phyloP scores from a whole-genome alignment of 345 rosid species.

The Linum trigynum region DNA sequence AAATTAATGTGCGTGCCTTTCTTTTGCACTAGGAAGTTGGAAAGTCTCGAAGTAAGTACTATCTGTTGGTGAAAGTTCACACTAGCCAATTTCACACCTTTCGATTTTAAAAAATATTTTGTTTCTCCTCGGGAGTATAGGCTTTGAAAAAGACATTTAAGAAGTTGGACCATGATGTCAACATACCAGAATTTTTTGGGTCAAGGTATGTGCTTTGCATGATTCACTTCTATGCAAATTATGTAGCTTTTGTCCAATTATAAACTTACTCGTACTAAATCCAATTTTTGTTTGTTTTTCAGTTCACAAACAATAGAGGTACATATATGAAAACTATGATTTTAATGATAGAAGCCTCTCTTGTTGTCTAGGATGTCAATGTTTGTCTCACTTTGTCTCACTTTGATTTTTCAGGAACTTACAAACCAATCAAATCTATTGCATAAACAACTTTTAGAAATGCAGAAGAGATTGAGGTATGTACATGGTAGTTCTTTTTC shows the following conservation, averaged over 20 bases:
- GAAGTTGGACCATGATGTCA: slow-evolving; percentile 29
- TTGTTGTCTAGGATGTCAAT: slow-evolving; percentile 6
- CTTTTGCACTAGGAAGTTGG: slow-evolving; percentile 24
- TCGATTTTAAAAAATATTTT: not conserved
- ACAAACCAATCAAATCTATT: slow-evolving; percentile 32
- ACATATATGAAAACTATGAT: not conserved
- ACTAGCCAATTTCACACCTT: not conserved
- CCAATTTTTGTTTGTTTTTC: slow-evolving; percentile 2
- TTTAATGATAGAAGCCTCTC: slow-evolving; percentile 5
- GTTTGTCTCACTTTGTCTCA: slow-evolving; percentile 10
- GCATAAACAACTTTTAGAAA: slow-evolving; percentile 43
- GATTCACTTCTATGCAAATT: not conserved
- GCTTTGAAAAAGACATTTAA: slow-evolving; percentile 23
- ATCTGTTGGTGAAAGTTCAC: not conserved
- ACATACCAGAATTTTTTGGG: slow-evolving; percentile 25
- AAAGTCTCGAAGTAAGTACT: slow-evolving; percentile 27
- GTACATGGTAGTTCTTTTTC: slow-evolving; percentile 6
- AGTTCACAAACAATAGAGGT: slow-evolving; percentile 26
- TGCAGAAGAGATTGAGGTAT: slow-evolving; percentile 50
- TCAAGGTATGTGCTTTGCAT: slow-evolving; percentile 10
- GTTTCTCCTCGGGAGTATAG: slow-evolving; percentile 18
- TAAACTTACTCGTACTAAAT: not conserved
- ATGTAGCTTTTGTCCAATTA: not conserved
- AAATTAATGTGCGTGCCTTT: not conserved
- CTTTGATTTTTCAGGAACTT: slow-evolving; percentile 32